Evolutionary conservation across 331 rosid species (phyloP), one percentile per base, ranked within the genome.

Genomic region (Phaseolus coccineus): DNA sequence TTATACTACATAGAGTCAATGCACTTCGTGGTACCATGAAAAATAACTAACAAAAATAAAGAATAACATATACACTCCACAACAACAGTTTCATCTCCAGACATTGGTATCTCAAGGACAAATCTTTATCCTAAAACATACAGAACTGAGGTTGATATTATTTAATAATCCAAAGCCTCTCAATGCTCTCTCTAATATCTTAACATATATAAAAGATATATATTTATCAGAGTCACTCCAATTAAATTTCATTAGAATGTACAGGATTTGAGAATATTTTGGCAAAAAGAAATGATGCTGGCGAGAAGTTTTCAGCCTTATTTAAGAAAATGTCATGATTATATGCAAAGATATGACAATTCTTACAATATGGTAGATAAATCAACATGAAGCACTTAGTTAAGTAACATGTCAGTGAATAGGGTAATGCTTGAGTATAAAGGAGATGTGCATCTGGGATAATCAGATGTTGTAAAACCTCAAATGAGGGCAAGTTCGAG

Each of bases 191-290:
- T 58, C 19, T 59, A 61, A 31, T 61, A 61, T 31, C 22, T 30
- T 31, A 14, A 61, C 8, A 51, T 4, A 58, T 31, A 61, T 14
- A 61, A 10, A 25, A 8, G 12, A 58, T 10, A 58, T 58, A 12
- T 58, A 58, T 27, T 24, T 30, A 61, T 61, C 67, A 28, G 9
- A 5, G 69, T 7, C 0, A 0, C 69, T 31, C 25, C 6, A 69
- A 46, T 74, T 74, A 74, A 42, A 42, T 42, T 58, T 42, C 57
- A 74, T 59, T 15, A 40, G 44, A 59, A 28, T 28, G 30, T 74
- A 40, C 69, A 58, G 3, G 37, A 11, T 35, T 31, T 31, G 8
- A 63, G 27, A 63, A 63, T 15, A 4, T 13, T 33, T 33, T 62
- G 24, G 25, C 46, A 15, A 33, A 33, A 6, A 31, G 44, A 12